Conservation (phyloP, 2,329 filamentous ascomycete genomes). For the Oidium heveae region DNA sequence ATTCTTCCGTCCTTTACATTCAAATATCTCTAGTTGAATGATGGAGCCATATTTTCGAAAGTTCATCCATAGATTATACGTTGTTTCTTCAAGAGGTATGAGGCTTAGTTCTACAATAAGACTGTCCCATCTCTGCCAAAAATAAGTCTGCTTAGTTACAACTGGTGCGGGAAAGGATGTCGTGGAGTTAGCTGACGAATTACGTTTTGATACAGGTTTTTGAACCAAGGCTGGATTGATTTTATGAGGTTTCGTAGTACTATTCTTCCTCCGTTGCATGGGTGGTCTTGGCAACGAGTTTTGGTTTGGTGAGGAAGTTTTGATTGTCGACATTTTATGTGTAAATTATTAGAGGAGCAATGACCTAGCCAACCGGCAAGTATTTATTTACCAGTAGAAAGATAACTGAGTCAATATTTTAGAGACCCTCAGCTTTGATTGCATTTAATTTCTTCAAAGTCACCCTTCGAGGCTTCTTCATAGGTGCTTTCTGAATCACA, state of each 20-base stretch:
- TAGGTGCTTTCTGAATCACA: too few relatives aligned
- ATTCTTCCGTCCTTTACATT: constrained; percentile 18
- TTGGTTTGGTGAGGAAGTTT: neutral
- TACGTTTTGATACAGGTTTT: neutral
- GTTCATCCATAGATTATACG: constrained; percentile 23
- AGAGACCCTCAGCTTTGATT: too few relatives aligned
- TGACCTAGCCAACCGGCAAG: neutral
- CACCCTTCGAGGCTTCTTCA: too few relatives aligned
- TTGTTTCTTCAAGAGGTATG: constrained; percentile 16
- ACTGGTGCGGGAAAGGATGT: neutral
- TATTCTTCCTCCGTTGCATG: neutral
- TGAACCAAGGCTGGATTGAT: neutral
- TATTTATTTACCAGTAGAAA: neutral
- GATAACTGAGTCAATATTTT: too few relatives aligned
- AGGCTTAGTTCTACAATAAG: constrained; percentile 6
- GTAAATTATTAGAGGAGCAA: neutral
- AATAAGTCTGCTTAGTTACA: constrained; percentile 1
- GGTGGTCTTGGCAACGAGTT: neutral
- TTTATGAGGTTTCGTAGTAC: neutral
- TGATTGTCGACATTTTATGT: neutral
- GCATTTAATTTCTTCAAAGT: too few relatives aligned
- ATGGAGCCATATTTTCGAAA: constrained; percentile 29
- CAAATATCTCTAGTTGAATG: constrained; percentile 28
- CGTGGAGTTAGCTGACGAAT: neutral
- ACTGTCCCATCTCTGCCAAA: constrained; percentile 16